These are phyloP conservation scores for Xylariaceae sp. DNA, from an alignment of 2,329 filamentous ascomycete species.

Conservation along the genomic window DNA sequence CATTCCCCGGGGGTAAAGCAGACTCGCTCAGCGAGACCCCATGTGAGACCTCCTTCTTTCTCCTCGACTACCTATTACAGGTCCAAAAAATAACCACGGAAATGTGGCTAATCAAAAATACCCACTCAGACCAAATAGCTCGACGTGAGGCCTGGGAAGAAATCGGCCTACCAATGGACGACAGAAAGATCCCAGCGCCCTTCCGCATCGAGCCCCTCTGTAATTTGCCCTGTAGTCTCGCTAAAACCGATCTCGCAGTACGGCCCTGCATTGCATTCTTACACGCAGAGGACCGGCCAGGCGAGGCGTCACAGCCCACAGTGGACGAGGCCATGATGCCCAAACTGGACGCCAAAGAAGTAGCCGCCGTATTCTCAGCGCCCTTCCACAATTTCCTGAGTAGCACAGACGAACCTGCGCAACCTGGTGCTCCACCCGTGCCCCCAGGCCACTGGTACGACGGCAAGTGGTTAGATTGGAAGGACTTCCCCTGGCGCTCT, in stretches of 20 bases:
- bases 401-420: slow-evolving; percentile 52
- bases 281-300: slow-evolving; percentile 52
- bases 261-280: slow-evolving; percentile 77
- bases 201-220: slow-evolving; percentile 88
- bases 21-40: slow-evolving; percentile 58
- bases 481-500: slow-evolving; percentile 75
- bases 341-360: slow-evolving; percentile 80
- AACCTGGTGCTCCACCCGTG: slow-evolving; percentile 33
- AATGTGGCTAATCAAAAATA: not conserved
- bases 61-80: not conserved
- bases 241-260: slow-evolving; percentile 70
- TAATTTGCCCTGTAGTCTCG: slow-evolving; percentile 73
- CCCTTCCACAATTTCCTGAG: slow-evolving; percentile 81
- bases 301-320: slow-evolving; percentile 35
- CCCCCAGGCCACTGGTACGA: slow-evolving; percentile 74
- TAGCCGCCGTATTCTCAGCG: slow-evolving; percentile 89
- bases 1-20: slow-evolving; percentile 77
- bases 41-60: slow-evolving; percentile 39
- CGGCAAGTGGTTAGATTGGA: slow-evolving; percentile 77
- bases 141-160: slow-evolving; percentile 90
- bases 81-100: not conserved
- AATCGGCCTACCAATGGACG: slow-evolving; percentile 78
- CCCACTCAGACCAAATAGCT: slow-evolving; percentile 69
- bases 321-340: slow-evolving; percentile 74
- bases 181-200: slow-evolving; percentile 66